A percentile compares a stretch with the other conserved stretches of the same genome.
phyloP scores from a whole-genome alignment of 345 rosid genomes.

The Eucalyptus curtisii region DNA sequence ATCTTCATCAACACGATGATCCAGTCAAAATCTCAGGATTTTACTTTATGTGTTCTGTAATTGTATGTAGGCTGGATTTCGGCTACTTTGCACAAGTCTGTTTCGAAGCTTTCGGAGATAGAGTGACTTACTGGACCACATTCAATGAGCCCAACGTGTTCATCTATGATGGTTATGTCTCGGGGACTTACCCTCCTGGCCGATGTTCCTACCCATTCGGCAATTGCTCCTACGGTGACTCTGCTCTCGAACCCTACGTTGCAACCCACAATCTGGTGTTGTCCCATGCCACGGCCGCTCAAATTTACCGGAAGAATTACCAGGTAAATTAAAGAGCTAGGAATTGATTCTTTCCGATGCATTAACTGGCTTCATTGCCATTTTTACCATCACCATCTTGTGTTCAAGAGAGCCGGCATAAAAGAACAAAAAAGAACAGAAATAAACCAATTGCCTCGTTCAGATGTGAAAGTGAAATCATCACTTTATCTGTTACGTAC shows the following conservation, averaged over 20 bases:
- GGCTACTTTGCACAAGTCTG: constrained; percentile 39
- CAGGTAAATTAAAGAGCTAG: not conserved
- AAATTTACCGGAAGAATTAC: constrained; percentile 6
- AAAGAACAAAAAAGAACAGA: not conserved
- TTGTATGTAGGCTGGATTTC: constrained; percentile 36
- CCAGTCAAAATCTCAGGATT: constrained; percentile 3
- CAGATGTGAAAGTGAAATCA: not conserved
- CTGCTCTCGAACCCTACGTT: constrained; percentile 35
- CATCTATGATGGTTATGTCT: constrained; percentile 7
- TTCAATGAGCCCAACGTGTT: constrained; percentile 46
- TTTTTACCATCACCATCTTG: not conserved
- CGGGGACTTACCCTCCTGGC: constrained; percentile 28
- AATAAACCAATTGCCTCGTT: not conserved
- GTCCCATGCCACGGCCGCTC: constrained; percentile 16
- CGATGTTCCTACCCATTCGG: constrained; percentile 36
- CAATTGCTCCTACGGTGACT: constrained; percentile 41
- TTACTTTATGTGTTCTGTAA: not conserved
- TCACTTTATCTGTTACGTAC: not conserved
- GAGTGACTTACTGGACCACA: constrained; percentile 53
- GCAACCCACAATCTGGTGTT: constrained; percentile 43
- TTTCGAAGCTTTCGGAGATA: constrained; percentile 46
- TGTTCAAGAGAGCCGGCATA: not conserved
- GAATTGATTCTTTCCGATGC: not conserved
- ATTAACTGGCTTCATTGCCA: not conserved
- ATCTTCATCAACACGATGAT: not conserved